phyloP scores from a whole-genome alignment of 441 rosid genomes.

The Oxalis stricta region DNA sequence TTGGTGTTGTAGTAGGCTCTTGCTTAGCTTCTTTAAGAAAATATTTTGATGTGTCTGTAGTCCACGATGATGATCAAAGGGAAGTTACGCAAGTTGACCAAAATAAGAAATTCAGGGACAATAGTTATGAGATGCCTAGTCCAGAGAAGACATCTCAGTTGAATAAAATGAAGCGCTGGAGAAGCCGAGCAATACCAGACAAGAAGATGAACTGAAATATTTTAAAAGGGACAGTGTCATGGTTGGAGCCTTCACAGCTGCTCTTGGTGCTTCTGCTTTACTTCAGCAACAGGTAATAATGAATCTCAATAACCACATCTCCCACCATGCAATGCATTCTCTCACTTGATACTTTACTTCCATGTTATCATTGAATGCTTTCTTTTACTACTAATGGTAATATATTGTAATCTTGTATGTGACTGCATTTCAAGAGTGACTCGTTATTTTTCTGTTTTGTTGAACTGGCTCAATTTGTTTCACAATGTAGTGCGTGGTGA shows the following conservation, averaged over 20 bases:
- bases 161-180: conserved; percentile 1
- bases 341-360: neutral
- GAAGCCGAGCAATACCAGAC: conserved; percentile 18
- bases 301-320: conserved; percentile 6
- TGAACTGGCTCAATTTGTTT: too few relatives aligned
- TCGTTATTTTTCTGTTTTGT: too few relatives aligned
- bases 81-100: conserved; percentile 16
- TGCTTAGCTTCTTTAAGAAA: conserved; percentile 85
- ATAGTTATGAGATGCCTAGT: conserved; percentile 13
- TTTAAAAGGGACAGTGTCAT: conserved; percentile 34
- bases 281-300: conserved; percentile 55
- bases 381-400: too few relatives aligned
- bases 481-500: too few relatives aligned
- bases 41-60: conserved; percentile 43
- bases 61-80: conserved; percentile 17
- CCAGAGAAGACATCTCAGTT: conserved; percentile 11
- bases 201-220: conserved; percentile 20
- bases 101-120: conserved; percentile 16
- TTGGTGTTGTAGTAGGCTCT: conserved; percentile 80
- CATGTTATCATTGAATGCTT: neutral
- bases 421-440: too few relatives aligned
- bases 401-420: too few relatives aligned
- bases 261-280: conserved; percentile 88
- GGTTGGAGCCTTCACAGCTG: conserved; percentile 91
- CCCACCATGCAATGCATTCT: neutral